phyloP scores from a whole-genome alignment of 148 eudicot species.

The Agrostemma githago region DNA sequence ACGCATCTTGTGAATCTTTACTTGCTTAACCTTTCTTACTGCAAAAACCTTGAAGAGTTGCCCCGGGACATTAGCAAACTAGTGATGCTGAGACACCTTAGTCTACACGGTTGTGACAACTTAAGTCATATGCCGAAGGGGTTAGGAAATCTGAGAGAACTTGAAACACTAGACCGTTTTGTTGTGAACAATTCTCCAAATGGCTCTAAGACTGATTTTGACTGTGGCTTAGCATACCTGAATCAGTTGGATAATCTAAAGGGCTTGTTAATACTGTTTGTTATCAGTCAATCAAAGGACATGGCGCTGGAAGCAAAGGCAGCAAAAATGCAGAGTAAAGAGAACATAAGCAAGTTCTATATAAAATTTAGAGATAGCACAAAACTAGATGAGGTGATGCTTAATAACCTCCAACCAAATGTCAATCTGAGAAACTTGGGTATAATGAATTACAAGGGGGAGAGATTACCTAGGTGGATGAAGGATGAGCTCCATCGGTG shows the following conservation, averaged over 20 bases:
- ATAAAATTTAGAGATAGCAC: background rate
- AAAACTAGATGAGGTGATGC: background rate
- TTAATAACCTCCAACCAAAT: conserved; percentile 6
- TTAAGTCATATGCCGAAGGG: conserved; percentile 13
- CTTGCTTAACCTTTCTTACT: background rate
- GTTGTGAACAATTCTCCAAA: background rate
- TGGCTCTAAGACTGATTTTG: background rate
- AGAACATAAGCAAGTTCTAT: background rate
- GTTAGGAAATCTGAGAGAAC: background rate
- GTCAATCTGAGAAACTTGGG: background rate
- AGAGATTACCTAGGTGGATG: no score
- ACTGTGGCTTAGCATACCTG: conserved; percentile 5
- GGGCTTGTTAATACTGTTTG: background rate
- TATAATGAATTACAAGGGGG: background rate
- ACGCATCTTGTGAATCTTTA: background rate
- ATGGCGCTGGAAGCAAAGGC: conserved; percentile 2
- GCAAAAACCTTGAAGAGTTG: background rate
- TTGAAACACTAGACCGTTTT: background rate
- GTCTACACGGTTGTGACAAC: background rate
- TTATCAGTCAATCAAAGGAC: background rate
- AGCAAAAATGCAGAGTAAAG: conserved; percentile 10
- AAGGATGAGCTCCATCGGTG: background rate
- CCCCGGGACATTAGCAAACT: background rate
- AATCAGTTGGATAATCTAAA: background rate
- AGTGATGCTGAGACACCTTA: conserved; percentile 14